Evolutionary conservation across 345 rosid species (phyloP), one percentile per base, ranked within the genome.

Genomic region (Citrus australasica): DNA sequence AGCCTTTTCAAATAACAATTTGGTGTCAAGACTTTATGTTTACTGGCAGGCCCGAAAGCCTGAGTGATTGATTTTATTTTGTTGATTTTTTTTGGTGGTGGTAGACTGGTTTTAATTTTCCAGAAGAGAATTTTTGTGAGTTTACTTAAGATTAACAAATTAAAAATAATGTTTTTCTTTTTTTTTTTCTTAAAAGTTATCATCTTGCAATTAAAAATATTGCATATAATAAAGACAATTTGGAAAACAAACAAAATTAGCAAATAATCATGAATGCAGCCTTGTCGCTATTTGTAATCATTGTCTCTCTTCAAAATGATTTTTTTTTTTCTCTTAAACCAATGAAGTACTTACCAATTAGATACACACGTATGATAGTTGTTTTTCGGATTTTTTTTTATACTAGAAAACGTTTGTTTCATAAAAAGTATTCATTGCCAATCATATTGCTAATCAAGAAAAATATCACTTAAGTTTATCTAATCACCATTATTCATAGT

Each of bases 81-180:
- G 51, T 42, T 65, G 32, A 32, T 24, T 27, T 59, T 11, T 11
- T 24, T 32, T 38, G 56, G 4, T n/a, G 77, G 81, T 10, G 61
- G 75, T 17, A 33, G 17, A 66, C 77, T 17, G 61, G 75, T 24
- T 48, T 11, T 4, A 30, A 32, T 48, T 70, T 25, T 78, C 22
- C 48, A 75, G 17, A 69, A 55, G 72, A 64, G 28, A 76, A 55
- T 64, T 80, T 63, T 42, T 10, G 14, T 40, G 11, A 42, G 51
- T 2, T 42, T 42, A 42, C 51, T 42, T 10, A 2, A 42, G 46
- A 10, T 42, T 42, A 42, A 42, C 16, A 42, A 10, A 42, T 42
- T 42, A 11, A 42, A 11, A 42, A 42, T 42, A 3, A 40, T 40
- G 11, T 40, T 40, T 38, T 38, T 38, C 3, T 42, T 9, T 40